Base-by-base conservation (phyloP, 768 basidiomycete genomes). In the Podaxis carcinomalis region DNA sequence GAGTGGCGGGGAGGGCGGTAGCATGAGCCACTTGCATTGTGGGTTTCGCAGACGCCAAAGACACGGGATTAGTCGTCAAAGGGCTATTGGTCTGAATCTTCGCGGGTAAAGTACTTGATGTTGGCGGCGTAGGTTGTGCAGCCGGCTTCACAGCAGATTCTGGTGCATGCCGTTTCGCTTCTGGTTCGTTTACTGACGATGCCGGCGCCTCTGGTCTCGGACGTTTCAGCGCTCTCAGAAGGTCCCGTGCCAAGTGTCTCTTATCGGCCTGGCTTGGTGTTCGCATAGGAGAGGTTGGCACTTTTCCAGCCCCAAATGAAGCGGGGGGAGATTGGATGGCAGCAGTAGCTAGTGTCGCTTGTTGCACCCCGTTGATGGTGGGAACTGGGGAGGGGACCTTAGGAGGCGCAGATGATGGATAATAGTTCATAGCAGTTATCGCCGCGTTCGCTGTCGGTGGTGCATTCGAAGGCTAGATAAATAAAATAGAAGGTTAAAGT, bases 201-300 rank as follows among this genome's bases (percentile, higher is more conserved):
- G 59, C 35, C 49, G 19, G 65, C 52, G 28, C 63, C 57, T 59
- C 63, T 46, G 46, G 66, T 37, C 64, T 57, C 51, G 73, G 64
- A 60, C 77, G 76, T 63, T 80, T 79, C 3, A 88, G 74, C 5
- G 84, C 82, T 47, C 76, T 77, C 21, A 89, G 64, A 49, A 89
- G 73, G 68, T 87, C 85, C 47, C 74, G 78, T 1, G 87, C 86
- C 27, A 89, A 75, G 46, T 75, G 76, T 50, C 71, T 78, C 64
- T 75, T 81, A 66, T 85, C 76, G 5, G 81, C 84, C 28, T 82
- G 70, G 36, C 67, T 62, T 25, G 80, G 79, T 4, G 74, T 72
- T 55, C 72, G 72, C 51, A 56, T 23, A 14, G 59, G 52, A 14
- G 59, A 49, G 16, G 16, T 14, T 5, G 21, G 35, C 14, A 19